Base-by-base conservation (phyloP, 2,329 filamentous ascomycete genomes). In the Corniculantispora saksenae region DNA sequence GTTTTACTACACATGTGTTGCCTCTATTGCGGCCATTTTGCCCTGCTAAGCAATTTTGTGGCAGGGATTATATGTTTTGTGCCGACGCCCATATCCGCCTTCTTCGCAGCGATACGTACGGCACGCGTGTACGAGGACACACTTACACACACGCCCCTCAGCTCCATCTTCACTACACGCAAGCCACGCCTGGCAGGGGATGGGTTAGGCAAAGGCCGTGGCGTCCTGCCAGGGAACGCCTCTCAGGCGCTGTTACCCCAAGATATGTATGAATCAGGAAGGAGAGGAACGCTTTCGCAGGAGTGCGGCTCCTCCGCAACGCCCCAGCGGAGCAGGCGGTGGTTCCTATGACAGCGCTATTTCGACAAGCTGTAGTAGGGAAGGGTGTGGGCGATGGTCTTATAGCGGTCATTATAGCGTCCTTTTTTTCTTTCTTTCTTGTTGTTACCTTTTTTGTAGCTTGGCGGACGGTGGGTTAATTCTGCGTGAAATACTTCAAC, bases 231-330 rank as follows among this genome's bases (percentile, higher is more conserved):
- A 21, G 38, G 54, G n/a, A 23, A 35, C 25, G 29, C 54, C 54
- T 45, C 38, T 45, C 21, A 19, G 56, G 43, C 43, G 32, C 7
- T 32, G 32, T 23, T 50, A 35, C 27, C 57, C 29, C 57, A 60
- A 60, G 57, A 60, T 51, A 51, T 51, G 57, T 60, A 60, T 50
- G n/a, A 50, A 60, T 60, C 21, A 38, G 57, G 45, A 50, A 60
- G 57, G 57, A 60, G 19, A 15, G 21, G 9, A 4, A 15, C 40
- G 12, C 27, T 29, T 50, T 5, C 17, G 25, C 23, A 58, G 40
- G 13, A 29, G 48, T 25, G 43, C 55, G 55, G 48, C 48, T 59
- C 29, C 40, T 59, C 25, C 15, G 19, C n/a, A 27, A 21, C 57
- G 57, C 57, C n/a, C 29, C 19, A 60, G 57, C 57, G 57, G 57